Percentiles rank a stretch among this genome's conserved stretches.
These are phyloP conservation scores for Cicer bijugum DNA, from an alignment of 306 rosid species.

Conservation along the genomic window DNA sequence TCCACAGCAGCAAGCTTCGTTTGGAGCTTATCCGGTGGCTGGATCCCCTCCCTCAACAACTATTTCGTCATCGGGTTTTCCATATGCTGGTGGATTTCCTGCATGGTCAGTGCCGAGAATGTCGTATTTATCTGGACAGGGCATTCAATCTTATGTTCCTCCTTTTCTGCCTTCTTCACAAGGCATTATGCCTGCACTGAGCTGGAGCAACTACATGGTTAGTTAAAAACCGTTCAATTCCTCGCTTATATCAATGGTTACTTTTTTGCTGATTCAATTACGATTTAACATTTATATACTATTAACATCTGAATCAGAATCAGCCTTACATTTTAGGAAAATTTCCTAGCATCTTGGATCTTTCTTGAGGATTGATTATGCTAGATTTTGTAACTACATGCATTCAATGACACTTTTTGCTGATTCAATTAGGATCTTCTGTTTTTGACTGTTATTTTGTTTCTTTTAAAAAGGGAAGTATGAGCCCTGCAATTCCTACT, in stretches of 20 bases:
- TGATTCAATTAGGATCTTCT: slow-evolving; percentile 2
- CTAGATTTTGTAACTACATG: slow-evolving; percentile 1
- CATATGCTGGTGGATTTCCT: slow-evolving; percentile 70
- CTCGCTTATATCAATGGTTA: neutral
- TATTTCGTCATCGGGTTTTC: slow-evolving; percentile 64
- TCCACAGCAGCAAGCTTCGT: slow-evolving; percentile 72
- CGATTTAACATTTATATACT: neutral
- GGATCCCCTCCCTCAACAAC: slow-evolving; percentile 59
- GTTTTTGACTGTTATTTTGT: slow-evolving; percentile 37
- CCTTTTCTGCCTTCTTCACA: slow-evolving; percentile 73
- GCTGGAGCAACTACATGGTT: slow-evolving; percentile 90
- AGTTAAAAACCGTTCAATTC: slow-evolving; percentile 44
- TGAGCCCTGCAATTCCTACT: slow-evolving; percentile 58
- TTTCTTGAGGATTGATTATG: slow-evolving; percentile 4
- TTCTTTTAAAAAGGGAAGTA: slow-evolving; percentile 63
- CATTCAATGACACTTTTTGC: slow-evolving; percentile 5
- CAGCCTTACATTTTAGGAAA: slow-evolving; percentile 31
- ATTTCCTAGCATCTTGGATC: neutral
- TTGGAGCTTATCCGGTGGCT: slow-evolving; percentile 57
- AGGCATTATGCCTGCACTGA: slow-evolving; percentile 64
- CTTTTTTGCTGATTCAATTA: neutral
- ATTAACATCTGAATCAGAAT: slow-evolving; percentile 24
- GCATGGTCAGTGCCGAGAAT: slow-evolving; percentile 75
- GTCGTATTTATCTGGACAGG: slow-evolving; percentile 70
- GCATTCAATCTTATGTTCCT: slow-evolving; percentile 71